phyloP scores from a whole-genome alignment of 148 eudicot genomes.

The Hydrangea macrophylla region DNA sequence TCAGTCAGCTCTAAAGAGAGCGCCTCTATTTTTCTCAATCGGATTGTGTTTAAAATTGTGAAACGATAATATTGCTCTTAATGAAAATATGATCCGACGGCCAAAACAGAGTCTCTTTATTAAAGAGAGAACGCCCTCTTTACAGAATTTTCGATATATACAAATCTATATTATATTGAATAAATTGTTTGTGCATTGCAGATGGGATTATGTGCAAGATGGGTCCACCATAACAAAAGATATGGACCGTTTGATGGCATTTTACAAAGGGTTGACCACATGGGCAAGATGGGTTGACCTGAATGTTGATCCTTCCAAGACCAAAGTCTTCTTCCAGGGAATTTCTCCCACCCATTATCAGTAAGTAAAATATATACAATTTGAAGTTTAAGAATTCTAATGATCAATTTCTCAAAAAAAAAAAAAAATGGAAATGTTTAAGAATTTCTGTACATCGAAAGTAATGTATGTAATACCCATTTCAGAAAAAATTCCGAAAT shows the following conservation, averaged over 20 bases:
- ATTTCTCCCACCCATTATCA: constrained; percentile 88
- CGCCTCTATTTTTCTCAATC: too few species aligned
- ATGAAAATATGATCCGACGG: too few species aligned
- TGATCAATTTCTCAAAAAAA: too few species aligned
- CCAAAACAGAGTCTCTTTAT: too few species aligned
- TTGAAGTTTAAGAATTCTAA: neutral
- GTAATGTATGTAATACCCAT: too few species aligned
- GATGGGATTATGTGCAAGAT: constrained; percentile 87
- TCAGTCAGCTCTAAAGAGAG: too few species aligned
- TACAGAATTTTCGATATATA: neutral
- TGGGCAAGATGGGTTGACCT: constrained; percentile 90
- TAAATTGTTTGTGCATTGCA: constrained; percentile 21
- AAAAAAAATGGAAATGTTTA: too few species aligned
- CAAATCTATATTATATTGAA: neutral
- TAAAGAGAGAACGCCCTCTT: neutral
- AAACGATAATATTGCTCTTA: too few species aligned
- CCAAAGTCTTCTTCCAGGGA: constrained; percentile 88
- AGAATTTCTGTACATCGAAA: neutral
- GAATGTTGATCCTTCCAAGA: constrained; percentile 57
- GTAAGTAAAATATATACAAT: constrained; percentile 38
- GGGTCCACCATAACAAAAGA: constrained; percentile 62
- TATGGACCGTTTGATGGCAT: constrained; percentile 82
- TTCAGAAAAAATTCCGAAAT: neutral
- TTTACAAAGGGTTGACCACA: constrained; percentile 68
- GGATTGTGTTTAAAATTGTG: too few species aligned